phyloP scores from a whole-genome alignment of 495 filamentous ascomycete species.

The Xylaria flabelliformis region DNA sequence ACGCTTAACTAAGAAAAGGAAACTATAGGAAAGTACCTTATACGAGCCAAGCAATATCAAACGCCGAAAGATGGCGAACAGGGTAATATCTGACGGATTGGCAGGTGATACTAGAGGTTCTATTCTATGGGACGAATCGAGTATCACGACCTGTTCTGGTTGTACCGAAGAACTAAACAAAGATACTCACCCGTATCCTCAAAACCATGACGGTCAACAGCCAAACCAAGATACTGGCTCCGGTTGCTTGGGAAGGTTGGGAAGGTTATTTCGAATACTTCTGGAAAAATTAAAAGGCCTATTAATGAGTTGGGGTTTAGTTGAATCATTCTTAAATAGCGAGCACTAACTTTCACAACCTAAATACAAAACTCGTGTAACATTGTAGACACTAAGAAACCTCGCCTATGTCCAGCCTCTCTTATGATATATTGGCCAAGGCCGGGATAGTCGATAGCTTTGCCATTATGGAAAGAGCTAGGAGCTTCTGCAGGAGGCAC shows the following conservation, averaged over 20 bases:
- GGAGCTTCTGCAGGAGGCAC: not conserved
- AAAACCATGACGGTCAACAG: not conserved
- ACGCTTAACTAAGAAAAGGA: constrained; percentile 55
- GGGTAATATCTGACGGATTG: constrained; percentile 34
- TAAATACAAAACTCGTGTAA: not conserved
- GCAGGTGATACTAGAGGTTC: constrained; percentile 46
- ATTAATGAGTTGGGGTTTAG: not conserved
- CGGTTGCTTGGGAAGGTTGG: not conserved
- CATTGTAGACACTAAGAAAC: not conserved
- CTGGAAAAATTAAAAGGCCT: not conserved
- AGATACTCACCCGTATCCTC: too few species aligned
- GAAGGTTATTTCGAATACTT: not conserved
- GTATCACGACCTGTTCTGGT: not conserved
- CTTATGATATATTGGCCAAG: not conserved
- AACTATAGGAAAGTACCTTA: constrained; percentile 49
- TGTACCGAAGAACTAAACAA: not conserved
- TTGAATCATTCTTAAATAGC: not conserved
- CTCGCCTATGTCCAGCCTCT: not conserved
- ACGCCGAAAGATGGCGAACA: constrained; percentile 54
- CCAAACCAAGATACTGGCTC: not conserved
- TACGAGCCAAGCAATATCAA: constrained; percentile 45
- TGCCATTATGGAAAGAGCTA: not conserved
- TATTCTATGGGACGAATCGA: constrained; percentile 43
- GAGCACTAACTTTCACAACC: not conserved
- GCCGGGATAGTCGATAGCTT: not conserved